Conservation (phyloP, 331 rosid species). For the Rosa hybrid region DNA sequence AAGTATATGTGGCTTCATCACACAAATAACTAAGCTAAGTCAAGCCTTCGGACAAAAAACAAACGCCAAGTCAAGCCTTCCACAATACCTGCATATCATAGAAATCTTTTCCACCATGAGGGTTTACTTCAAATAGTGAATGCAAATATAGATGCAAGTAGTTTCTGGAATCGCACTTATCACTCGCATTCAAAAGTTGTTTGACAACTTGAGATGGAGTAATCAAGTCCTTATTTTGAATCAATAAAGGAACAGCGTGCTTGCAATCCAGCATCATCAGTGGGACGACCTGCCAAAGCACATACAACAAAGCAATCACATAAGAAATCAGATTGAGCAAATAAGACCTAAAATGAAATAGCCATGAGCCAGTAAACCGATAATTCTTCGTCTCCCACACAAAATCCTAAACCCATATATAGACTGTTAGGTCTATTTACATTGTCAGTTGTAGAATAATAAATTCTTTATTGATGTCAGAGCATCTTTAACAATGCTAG, state of each 20-base stretch:
- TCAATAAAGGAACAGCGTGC: slow-evolving; percentile 77
- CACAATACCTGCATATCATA: slow-evolving; percentile 87
- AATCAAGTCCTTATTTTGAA: slow-evolving; percentile 70
- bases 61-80: not conserved
- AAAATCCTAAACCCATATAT: not conserved
- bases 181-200: slow-evolving; percentile 62
- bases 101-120: slow-evolving; percentile 90
- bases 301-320: slow-evolving; percentile 14
- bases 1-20: too few species aligned
- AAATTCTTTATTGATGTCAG: too few species aligned
- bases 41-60: not conserved
- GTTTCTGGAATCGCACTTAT: slow-evolving; percentile 62
- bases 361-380: not conserved
- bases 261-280: slow-evolving; percentile 92
- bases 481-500: too few species aligned
- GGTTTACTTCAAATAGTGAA: slow-evolving; percentile 84
- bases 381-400: not conserved
- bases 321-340: slow-evolving; percentile 1
- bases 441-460: not conserved
- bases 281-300: slow-evolving; percentile 70
- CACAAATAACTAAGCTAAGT: too few species aligned
- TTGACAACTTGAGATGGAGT: slow-evolving; percentile 78
- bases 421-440: too few species aligned
- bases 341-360: not conserved
- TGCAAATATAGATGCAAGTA: slow-evolving; percentile 83